Evolutionary conservation across 1,139 yeast genomes (phyloP), one percentile per base, ranked within the genome.

Genomic region (Kazachstania sp.): DNA sequence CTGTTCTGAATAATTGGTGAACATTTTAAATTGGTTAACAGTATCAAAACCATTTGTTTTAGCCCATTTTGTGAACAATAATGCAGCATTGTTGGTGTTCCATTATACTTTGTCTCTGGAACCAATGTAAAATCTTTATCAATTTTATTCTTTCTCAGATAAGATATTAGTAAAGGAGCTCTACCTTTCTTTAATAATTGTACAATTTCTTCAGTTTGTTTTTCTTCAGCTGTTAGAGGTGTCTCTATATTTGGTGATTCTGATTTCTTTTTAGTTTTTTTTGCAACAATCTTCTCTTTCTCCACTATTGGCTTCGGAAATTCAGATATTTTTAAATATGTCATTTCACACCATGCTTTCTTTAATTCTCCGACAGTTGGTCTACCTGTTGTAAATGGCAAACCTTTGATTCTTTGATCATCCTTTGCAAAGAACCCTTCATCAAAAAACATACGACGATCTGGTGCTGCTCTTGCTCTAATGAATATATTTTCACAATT

Each of bases 371-470:
- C 70, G 0, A 85, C 74, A 0, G 97, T 90, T 0, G 98, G 95
- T 55, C 97, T 74, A 48, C 79, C 78, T 0, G 98, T 92, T 0
- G 96, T 83, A 66, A 92, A 87, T 1, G 98, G 98, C 61, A 92
- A 79, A 7, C 72, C 68, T 52, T 76, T 77, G 3, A 88, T 66
- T 53, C 95, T 72, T 1, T 68, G 55, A 61, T 86, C 95, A 42
- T 70, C 70, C 41, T 60, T 67, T 43, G 66, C 59, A 23, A 79
- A 54, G 3, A 71, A 69, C 0, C 82, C 73, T 36, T 76, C 80
- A 5, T 86, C 88, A 44, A 85, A 72, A 39, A 92, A 65, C 2
- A 83, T 74, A 51, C 75, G 81, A 49, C 79, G 74, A 58, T 81
- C 86, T 6, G 79, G 61, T 5, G 82, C 72, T 23, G 95, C 96